Percentiles rank a stretch among this genome's conserved stretches.
These are phyloP conservation scores for Gloeopeniophorella convolvens DNA, from an alignment of 768 basidiomycete species.

Conservation along the genomic window DNA sequence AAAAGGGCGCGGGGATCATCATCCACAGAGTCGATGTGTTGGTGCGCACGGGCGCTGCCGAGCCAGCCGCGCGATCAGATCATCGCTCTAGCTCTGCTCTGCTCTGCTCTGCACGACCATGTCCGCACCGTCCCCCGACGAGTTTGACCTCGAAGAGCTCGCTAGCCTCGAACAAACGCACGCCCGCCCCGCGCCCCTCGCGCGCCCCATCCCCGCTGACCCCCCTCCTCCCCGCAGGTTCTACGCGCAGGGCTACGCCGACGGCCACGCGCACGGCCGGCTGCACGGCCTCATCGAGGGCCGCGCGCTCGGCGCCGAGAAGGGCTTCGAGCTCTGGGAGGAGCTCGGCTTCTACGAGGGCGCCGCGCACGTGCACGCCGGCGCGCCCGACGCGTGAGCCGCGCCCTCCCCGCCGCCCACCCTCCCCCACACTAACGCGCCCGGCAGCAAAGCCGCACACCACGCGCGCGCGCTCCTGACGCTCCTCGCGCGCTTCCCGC, in stretches of 20 bases:
- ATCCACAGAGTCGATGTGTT: too few species aligned
- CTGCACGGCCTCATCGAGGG: slow-evolving; percentile 92
- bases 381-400: slow-evolving; percentile 34
- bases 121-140: background rate
- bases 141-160: slow-evolving; percentile 28
- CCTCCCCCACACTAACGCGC: too few species aligned
- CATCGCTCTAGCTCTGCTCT: background rate
- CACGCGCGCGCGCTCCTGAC: slow-evolving; percentile 67
- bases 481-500: slow-evolving; percentile 71
- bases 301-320: slow-evolving; percentile 78
- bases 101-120: background rate
- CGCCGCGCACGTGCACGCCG: slow-evolving; percentile 63
- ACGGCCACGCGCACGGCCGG: slow-evolving; percentile 78
- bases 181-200: background rate
- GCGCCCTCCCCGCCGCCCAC: too few species aligned
- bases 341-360: slow-evolving; percentile 94
- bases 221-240: slow-evolving; percentile 43
- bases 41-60: too few species aligned
- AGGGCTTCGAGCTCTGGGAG: slow-evolving; percentile 96
- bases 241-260: slow-evolving; percentile 69
- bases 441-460: slow-evolving; percentile 45
- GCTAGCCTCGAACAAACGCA: slow-evolving; percentile 29
- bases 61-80: too few species aligned
- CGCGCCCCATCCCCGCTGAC: background rate
- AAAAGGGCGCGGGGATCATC: too few species aligned